A percentile compares a stretch with the other conserved stretches of the same genome.
Conservation (phyloP, 208 protist species). For the Spongospora subterranea region DNA sequence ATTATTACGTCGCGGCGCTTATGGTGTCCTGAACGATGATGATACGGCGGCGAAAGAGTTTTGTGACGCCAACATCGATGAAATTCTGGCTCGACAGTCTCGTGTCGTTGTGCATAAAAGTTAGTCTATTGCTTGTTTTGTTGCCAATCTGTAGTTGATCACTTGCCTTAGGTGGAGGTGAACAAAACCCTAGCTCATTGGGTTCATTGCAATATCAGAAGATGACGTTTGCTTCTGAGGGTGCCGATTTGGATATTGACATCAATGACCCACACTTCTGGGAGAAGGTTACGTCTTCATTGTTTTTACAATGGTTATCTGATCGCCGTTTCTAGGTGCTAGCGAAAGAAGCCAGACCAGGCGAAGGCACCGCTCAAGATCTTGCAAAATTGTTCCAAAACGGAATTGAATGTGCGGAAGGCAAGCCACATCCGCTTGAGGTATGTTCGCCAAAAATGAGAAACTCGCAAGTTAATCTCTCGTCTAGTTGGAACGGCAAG, state of each 20-base stretch:
- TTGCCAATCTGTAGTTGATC: not conserved
- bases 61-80: constrained; percentile 59
- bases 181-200: not conserved
- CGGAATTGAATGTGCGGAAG: constrained; percentile 2
- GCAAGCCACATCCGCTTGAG: constrained; percentile 51
- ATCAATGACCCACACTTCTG: constrained; percentile 59
- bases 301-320: too few species aligned
- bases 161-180: not conserved
- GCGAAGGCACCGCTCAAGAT: constrained; percentile 34
- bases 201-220: constrained; percentile 46
- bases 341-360: not conserved
- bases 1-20: constrained; percentile 37
- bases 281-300: too few species aligned
- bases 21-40: constrained; percentile 62
- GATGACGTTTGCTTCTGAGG: constrained; percentile 49
- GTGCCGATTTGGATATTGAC: constrained; percentile 54
- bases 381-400: constrained; percentile 9
- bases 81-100: constrained; percentile 59
- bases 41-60: constrained; percentile 65
- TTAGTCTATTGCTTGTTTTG: not conserved
- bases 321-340: too few species aligned
- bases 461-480: not conserved
- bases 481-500: not conserved
- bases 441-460: not conserved
- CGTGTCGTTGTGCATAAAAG: constrained; percentile 44